phyloP scores from a whole-genome alignment of 768 basidiomycete species.

The Tricholoma matsutake region DNA sequence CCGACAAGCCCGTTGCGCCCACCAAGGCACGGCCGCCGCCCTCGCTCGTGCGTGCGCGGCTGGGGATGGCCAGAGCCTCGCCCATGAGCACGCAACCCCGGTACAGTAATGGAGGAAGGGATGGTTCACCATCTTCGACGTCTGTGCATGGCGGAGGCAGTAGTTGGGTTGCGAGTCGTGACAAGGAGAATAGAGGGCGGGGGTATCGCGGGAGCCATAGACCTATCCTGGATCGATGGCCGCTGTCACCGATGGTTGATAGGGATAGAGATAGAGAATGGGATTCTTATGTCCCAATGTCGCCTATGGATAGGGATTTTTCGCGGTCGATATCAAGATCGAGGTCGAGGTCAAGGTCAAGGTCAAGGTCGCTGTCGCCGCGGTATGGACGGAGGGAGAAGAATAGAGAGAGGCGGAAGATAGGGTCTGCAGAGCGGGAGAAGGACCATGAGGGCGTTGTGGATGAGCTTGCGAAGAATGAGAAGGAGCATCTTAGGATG shows the following conservation, averaged over 20 bases:
- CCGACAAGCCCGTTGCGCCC: neutral
- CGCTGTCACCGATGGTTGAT: neutral
- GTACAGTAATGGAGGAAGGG: neutral
- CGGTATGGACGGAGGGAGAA: neutral
- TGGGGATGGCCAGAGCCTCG: conserved; percentile 2
- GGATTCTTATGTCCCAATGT: conserved; percentile 6
- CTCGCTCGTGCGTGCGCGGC: conserved; percentile 1
- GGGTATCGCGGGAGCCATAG: conserved; percentile 2
- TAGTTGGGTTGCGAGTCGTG: neutral
- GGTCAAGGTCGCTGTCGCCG: neutral
- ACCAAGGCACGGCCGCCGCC: conserved; percentile 3
- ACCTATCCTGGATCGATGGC: neutral
- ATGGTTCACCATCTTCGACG: neutral
- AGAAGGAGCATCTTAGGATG: conserved; percentile 63
- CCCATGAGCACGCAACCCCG: conserved; percentile 9
- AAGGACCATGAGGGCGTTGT: conserved; percentile 39
- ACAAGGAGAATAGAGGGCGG: neutral
- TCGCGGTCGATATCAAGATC: conserved; percentile 19
- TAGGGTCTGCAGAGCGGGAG: conserved; percentile 28
- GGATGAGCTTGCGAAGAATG: conserved; percentile 56
- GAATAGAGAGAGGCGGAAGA: conserved; percentile 17
- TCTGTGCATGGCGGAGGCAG: conserved; percentile 1
- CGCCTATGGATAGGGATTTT: conserved; percentile 24
- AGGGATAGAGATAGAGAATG: conserved; percentile 6
- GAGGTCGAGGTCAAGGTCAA: conserved; percentile 1